A percentile compares a stretch with the other conserved stretches of the same genome.
Conservation (phyloP, 306 rosid species). For the Luffa aegyptiaca region DNA sequence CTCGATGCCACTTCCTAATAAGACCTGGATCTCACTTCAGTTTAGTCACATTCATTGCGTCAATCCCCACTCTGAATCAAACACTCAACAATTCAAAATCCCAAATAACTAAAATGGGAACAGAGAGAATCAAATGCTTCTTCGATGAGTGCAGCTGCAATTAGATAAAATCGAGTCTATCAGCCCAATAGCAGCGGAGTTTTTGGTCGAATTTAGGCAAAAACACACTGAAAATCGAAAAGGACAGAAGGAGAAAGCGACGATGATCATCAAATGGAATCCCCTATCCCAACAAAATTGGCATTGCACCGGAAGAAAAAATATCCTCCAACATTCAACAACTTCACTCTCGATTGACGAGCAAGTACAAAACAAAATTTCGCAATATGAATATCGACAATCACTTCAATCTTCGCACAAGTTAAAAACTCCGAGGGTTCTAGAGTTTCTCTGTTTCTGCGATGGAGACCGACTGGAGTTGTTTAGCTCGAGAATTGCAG, state of each 20-base stretch:
- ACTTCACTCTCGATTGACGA: neutral
- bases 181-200: neutral
- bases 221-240: neutral
- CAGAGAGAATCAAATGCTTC: neutral
- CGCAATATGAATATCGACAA: neutral
- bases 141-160: neutral
- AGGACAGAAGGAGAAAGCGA: neutral
- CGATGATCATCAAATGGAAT: neutral
- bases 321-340: neutral
- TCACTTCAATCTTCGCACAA: neutral
- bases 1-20: neutral
- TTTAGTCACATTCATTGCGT: neutral
- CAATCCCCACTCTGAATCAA: neutral
- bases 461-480: neutral
- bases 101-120: neutral
- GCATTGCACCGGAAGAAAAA: neutral
- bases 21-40: neutral
- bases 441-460: neutral
- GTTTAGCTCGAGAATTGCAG: neutral
- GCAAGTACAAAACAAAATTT: neutral
- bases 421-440: neutral
- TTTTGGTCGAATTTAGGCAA: neutral
- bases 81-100: neutral
- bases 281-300: neutral
- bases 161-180: neutral